Evolutionary conservation across 2,329 filamentous ascomycete species (phyloP), one percentile per base, ranked within the genome.

Genomic region (Chrysoporthe deuterocubensis): DNA sequence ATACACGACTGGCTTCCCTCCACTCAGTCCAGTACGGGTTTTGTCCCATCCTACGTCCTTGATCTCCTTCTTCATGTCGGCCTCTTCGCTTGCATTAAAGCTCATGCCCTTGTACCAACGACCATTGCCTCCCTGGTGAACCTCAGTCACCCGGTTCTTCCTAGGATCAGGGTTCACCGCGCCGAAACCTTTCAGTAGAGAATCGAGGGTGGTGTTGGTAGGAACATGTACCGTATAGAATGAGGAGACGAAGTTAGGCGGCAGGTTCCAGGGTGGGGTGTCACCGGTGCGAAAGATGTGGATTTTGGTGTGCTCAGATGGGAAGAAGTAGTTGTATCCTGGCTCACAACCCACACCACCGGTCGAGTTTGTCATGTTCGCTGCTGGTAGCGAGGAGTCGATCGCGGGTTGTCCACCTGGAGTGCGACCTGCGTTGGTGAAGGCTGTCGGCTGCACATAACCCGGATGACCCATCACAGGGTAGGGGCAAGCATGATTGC

Each of bases 251-350:
- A 77, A 79, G 62, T 78, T 81, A 26, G 76, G 73, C 0, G 77
- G 81, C 7, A 83, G 75, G 71, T 84, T 81, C 87, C 87, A 90
- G 0, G 88, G 88, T 0, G 84, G 79, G 0, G 75, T 79, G 18
- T 76, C 64, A 0, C 73, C 72, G 9, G 82, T 81, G 70, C 83
- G 83, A 75, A 90, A 82, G 2, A 90, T 80, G 71, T 89, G 86
- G 7, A 89, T 78, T 71, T 87, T 89, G 42, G 85, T 87, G 75
- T 89, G 85, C 70, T 85, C 81, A 0, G 78, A 72, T 0, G 86
- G 83, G 76, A 89, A 90, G 73, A 89, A 84, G 76, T 89, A 88
- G 77, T 88, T 87, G 78, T 89, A 90, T 1, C 87, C 88, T 0
- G 85, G 86, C 72, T 89, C 87, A 69, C 84, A 84, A 52, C 87